Base-by-base conservation (phyloP, 306 rosid genomes). In the Prosopis cineraria region DNA sequence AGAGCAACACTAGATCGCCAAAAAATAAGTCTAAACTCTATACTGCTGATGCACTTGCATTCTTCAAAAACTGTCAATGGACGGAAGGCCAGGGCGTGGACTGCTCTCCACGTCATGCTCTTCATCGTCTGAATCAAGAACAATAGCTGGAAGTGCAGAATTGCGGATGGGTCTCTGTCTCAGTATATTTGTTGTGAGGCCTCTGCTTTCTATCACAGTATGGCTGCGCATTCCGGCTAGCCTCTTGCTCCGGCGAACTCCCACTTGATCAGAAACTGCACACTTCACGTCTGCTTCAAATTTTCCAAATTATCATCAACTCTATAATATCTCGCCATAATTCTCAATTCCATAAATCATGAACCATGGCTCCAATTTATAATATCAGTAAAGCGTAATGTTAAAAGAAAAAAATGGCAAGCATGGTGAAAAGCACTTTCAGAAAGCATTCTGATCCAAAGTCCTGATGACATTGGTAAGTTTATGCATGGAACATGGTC, bases 141-240 rank as follows among this genome's bases (percentile, higher is more conserved):
- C 84, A 64, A 70, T 9, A 63, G 85, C 39, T 70, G 88, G 88
- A 19, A 94, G 71, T 25, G 94, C 91, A 64, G 91, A 85, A 89
- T 94, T 92, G n/a, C 73, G 84, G 64, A 82, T 85, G 16, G 97
- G 97, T 82, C 97, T 92, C 60, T 94, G 97, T 78, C 97, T 88
- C 79, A 84, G 29, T 88, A 84, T 87, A 36, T 94, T 92, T 43
- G 92, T 59, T 56, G 83, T 69, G 60, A 87, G 70, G 72, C 87
- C 86, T 82, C 87, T 77, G 78, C 80, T 87, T 80, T 85, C 89
- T 39, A 79, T 48, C 8, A 73, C 39, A 43, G 79, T 37, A 34
- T 89, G 83, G 78, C 74, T 78, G 53, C 68, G 39, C 45, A 71
- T 87, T 78, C 87, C 89, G 9, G 90, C 88, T 13, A 80, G 56